phyloP scores from a whole-genome alignment of 495 filamentous ascomycete species.

The Penicillium salamii region DNA sequence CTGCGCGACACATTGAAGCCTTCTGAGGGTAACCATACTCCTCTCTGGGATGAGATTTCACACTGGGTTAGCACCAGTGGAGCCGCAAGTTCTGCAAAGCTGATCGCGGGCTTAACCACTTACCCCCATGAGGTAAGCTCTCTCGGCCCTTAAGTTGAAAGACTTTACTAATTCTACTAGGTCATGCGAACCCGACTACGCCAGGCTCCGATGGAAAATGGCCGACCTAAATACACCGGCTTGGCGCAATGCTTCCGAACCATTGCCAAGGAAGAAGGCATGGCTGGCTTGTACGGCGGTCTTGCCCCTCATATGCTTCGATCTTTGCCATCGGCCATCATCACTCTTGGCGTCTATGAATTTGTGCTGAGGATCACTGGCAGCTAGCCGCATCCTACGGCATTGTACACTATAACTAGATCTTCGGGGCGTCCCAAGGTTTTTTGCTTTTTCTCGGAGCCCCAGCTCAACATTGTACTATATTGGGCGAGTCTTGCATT shows the following conservation, averaged over 20 bases:
- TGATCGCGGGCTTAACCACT: constrained; percentile 73
- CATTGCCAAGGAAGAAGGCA: constrained; percentile 80
- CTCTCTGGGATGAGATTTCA: constrained; percentile 26
- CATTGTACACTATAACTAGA: neutral
- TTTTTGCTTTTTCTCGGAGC: neutral
- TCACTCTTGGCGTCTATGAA: constrained; percentile 93
- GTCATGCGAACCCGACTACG: constrained; percentile 78
- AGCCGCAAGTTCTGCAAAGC: constrained; percentile 78
- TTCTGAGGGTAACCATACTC: constrained; percentile 24
- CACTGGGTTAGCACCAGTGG: constrained; percentile 51
- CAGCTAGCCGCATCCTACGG: neutral
- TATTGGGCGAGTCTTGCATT: neutral
- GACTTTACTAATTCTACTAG: constrained; percentile 31
- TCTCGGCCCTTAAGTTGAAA: neutral
- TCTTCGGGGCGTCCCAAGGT: neutral
- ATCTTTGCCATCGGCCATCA: constrained; percentile 82
- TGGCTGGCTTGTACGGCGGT: constrained; percentile 78
- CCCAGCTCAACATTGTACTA: neutral
- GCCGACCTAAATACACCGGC: constrained; percentile 76
- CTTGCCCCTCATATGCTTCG: constrained; percentile 82
- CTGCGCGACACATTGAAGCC: constrained; percentile 55
- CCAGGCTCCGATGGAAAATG: constrained; percentile 72
- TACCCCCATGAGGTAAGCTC: constrained; percentile 82
- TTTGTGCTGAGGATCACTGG: constrained; percentile 62
- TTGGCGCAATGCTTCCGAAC: constrained; percentile 77